Percentiles rank a stretch among this genome's conserved stretches.
Evolutionary conservation across 352 stramenopile genomes (phyloP).

Genomic region (Phytophthora citrophthora): DNA sequence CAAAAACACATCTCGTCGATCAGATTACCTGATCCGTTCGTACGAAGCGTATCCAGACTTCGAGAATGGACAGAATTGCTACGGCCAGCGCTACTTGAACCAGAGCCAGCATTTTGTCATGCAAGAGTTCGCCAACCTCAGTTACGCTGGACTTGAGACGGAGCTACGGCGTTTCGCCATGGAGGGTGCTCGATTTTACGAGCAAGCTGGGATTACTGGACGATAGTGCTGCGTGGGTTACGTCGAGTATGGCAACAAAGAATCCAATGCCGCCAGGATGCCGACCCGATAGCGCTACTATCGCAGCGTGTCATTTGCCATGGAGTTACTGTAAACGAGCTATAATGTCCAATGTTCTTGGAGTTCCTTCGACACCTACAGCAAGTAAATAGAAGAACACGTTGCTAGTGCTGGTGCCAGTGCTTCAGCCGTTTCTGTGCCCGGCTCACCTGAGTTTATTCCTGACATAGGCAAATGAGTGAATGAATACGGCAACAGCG

Average conservation of each 20-base stretch:
- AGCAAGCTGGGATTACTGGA: conserved; percentile 24
- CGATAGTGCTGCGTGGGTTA: not conserved
- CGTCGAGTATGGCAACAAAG: not conserved
- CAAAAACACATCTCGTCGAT: conserved; percentile 39
- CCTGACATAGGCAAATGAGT: not conserved
- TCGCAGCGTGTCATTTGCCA: too few relatives aligned
- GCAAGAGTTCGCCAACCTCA: conserved; percentile 38
- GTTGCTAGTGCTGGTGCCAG: not conserved
- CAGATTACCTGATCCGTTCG: conserved; percentile 57
- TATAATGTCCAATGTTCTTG: too few relatives aligned
- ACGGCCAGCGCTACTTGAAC: conserved; percentile 46
- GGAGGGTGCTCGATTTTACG: conserved; percentile 36
- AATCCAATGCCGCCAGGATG: not conserved
- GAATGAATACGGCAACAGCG: not conserved
- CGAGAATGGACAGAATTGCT: conserved; percentile 58
- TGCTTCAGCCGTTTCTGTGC: not conserved
- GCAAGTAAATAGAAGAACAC: not conserved
- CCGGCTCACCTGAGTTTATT: conserved; percentile 1
- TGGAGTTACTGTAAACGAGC: too few relatives aligned
- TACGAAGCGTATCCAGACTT: conserved; percentile 49
- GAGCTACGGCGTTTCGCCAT: conserved; percentile 40
- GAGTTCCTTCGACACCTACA: too few relatives aligned
- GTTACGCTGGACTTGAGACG: conserved; percentile 39
- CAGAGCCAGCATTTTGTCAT: conserved; percentile 43
- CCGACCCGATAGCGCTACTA: too few relatives aligned